These are phyloP conservation scores for Phytophthora capsici DNA, from an alignment of 352 stramenopile species.

Conservation along the genomic window DNA sequence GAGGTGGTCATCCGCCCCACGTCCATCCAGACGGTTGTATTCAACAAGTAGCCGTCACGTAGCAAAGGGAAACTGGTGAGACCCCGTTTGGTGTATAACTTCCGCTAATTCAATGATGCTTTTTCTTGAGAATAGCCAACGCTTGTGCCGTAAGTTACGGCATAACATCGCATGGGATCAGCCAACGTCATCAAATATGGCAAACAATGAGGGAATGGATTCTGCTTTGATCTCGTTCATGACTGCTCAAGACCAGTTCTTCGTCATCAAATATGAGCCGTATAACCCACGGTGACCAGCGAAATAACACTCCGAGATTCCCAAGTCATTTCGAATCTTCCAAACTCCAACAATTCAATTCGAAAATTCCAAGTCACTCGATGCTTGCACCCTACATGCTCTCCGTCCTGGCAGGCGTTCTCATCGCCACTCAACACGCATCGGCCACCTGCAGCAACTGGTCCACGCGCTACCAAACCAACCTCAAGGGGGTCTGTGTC, in stretches of 20 bases:
- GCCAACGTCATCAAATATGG: constrained; percentile 13
- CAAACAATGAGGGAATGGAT: neutral
- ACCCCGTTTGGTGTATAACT: no score
- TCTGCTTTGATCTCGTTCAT: constrained; percentile 2
- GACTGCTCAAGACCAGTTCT: neutral
- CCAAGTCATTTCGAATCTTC: neutral
- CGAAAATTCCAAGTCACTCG: neutral
- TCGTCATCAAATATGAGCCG: constrained; percentile 10
- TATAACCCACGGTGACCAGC: constrained; percentile 3
- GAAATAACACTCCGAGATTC: neutral
- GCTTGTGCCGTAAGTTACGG: no score
- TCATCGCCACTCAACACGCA: constrained; percentile 17
- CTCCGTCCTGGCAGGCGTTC: neutral
- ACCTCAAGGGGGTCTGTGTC: constrained; percentile 56
- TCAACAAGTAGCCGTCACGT: constrained; percentile 36
- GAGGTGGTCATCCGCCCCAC: constrained; percentile 41
- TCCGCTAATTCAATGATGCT: no score
- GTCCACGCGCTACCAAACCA: constrained; percentile 51
- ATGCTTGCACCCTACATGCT: constrained; percentile 21
- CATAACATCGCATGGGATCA: neutral
- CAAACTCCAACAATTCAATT: no score
- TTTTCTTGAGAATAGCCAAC: no score
- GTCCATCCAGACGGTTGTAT: constrained; percentile 56
- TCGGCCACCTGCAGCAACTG: constrained; percentile 45
- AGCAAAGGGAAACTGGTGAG: neutral